Conservation (phyloP, 1,139 yeast species). For the Yamadazyma dendronema region DNA sequence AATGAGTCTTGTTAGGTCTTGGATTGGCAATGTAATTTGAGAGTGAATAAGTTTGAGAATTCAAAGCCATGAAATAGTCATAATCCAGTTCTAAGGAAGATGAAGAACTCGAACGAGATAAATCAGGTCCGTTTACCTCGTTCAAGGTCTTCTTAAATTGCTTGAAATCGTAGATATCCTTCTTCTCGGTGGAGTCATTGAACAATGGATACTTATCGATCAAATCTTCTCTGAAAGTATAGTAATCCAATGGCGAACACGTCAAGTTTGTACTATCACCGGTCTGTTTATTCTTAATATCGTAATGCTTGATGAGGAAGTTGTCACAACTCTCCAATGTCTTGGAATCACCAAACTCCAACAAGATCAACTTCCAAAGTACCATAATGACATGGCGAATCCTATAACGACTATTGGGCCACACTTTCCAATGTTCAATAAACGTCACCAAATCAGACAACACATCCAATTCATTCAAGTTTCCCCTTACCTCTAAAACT, state of each 20-base stretch:
- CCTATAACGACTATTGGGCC: constrained; percentile 28
- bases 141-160: constrained; percentile 16
- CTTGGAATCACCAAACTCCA: constrained; percentile 62
- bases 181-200: constrained; percentile 18
- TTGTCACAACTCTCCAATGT: constrained; percentile 47
- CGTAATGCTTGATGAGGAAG: constrained; percentile 44
- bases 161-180: constrained; percentile 19
- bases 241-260: constrained; percentile 78
- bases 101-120: constrained; percentile 2
- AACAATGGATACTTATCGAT: constrained; percentile 73
- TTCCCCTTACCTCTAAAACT: constrained; percentile 17
- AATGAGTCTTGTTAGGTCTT: constrained; percentile 52
- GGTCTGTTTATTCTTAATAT: constrained; percentile 33
- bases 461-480: constrained; percentile 30
- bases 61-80: constrained; percentile 41
- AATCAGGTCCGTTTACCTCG: constrained; percentile 6
- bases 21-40: constrained; percentile 62
- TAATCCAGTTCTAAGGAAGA: constrained; percentile 21
- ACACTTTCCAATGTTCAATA: constrained; percentile 70
- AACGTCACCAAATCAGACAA: constrained; percentile 47
- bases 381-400: constrained; percentile 55
- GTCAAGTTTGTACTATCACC: constrained; percentile 30
- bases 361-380: constrained; percentile 56
- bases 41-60: constrained; percentile 47
- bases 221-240: constrained; percentile 73